A percentile compares a stretch with the other conserved stretches of the same genome.
Evolutionary conservation across 108 stramenopile species (phyloP).

Genomic region (Skeletonema marinoi): DNA sequence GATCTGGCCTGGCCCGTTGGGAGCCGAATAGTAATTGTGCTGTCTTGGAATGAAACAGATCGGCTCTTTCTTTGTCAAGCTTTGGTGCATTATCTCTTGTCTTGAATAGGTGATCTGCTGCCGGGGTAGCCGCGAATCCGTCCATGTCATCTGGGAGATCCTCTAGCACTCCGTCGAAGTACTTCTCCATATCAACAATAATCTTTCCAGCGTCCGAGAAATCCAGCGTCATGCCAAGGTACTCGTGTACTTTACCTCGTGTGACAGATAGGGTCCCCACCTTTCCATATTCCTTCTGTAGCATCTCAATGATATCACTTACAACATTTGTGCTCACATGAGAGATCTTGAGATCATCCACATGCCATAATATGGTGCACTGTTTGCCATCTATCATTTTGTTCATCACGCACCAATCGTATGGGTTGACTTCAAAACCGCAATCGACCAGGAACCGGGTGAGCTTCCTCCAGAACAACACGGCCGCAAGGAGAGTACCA

Average conservation of each 20-base stretch:
- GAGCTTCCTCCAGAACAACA: conserved; percentile 11
- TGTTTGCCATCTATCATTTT: conserved; percentile 35
- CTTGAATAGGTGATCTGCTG: conserved; percentile 5
- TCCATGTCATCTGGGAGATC: not conserved
- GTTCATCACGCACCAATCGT: conserved; percentile 41
- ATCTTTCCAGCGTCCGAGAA: not conserved
- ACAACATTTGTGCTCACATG: conserved; percentile 25
- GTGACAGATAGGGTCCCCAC: conserved; percentile 10
- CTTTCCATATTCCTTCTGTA: conserved; percentile 3
- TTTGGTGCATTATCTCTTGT: too few species aligned
- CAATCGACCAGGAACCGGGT: not conserved
- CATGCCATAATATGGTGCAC: conserved; percentile 27
- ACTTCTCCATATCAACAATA: not conserved
- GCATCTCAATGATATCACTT: conserved; percentile 11
- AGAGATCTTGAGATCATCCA: conserved; percentile 44
- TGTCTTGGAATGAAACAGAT: too few species aligned
- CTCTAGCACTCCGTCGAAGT: not conserved
- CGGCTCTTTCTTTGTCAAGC: too few species aligned
- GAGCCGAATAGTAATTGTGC: too few species aligned
- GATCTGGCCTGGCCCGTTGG: too few species aligned
- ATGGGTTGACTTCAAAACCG: conserved; percentile 32
- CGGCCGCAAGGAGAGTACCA: conserved; percentile 4
- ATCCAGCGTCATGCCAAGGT: conserved; percentile 48
- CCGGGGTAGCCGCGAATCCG: not conserved
- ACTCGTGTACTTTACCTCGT: conserved; percentile 49